Base-by-base conservation (phyloP, 768 basidiomycete species). In the Coprinellus micaceus region DNA sequence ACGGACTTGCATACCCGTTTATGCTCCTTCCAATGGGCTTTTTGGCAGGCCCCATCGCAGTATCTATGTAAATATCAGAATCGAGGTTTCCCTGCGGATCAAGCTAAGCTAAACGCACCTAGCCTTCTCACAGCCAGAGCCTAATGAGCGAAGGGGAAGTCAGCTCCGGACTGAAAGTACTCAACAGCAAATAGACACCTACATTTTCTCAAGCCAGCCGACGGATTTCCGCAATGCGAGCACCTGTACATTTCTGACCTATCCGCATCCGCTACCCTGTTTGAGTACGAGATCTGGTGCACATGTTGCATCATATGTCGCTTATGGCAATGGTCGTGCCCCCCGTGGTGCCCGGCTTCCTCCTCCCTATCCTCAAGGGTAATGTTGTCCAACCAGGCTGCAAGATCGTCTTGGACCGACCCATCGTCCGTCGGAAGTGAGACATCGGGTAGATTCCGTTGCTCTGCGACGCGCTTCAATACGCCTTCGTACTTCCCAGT, bases 221-320 rank as follows among this genome's bases (percentile, higher is more conserved):
- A 85, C 7, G 84, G 84, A 56, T 85, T 86, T 6, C 78, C 74
- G 58, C 86, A 87, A 76, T 79, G 83, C 25, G 84, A 83, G 62
- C 86, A 88, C 26, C 76, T 69, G 67, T 83, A 86, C 40, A 88
- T 67, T 13, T 33, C 33, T 13, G 7, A 6, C 33, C 33, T 33
- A 13, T 33, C 33, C 33, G 33, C 33, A 6, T 33, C 33, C 37
- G 68, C 74, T 10, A 84, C 79, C n/a, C 70, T 68, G 45, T 83
- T 81, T 19, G 68, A 65, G 56, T 75, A 79, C 60, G 82, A 71
- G 60, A 72, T 77, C 12, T 79, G 75, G 50, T 78, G 40, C 40
- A 21, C 19, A 43, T 43, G 40, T 21, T 17, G 19, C n/a, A 7
- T 41, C 52, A 13, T 11, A 12, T 53, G 17, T 33, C 49, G 13